Evolutionary conservation across 352 stramenopile species (phyloP), one percentile per base, ranked within the genome.

Genomic region (Pythium rhizo-oryzae): DNA sequence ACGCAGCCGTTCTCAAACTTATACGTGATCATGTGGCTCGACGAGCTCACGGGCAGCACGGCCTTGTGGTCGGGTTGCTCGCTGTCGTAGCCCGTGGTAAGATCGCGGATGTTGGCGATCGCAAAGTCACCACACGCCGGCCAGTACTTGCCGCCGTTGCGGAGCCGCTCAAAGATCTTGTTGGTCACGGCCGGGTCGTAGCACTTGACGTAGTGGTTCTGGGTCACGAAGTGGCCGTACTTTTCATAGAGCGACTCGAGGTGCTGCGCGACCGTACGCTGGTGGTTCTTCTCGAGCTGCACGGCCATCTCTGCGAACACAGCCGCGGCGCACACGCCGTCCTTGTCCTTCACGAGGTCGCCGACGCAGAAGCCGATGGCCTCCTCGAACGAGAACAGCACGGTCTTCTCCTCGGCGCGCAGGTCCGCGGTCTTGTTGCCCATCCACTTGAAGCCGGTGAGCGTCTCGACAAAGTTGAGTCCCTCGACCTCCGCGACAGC

Each of bases 361-460:
- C 97, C 97, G 18, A 98, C 92, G 56, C 94, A 98, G 72, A 99
- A 99, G 23, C 98, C 98, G 64, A 99, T 99, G 18, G 97, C 97
- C 77, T 99, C 98, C 86, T 99, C 98, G 68, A 99, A 99, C 18
- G 91, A 91, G 70, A 99, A 98, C 33, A 99, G 70, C 62, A 99
- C 93, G 23, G 72, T 88, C 70, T 98, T 98, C 52, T 94, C 97
- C 61, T 92, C 75, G 15, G 83, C 71, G 53, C 90, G 80, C 50
- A 97, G 68, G 39, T 96, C 87, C 23, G 64, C 67, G 16, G 89
- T 92, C 69, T 91, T 87, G 80, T 98, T 97, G 44, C 93, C 97
- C 81, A 99, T 99, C 97, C 97, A 99, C 84, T 99, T 99, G 81
- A 99, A 99, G 33, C 98, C 98, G 28, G 98, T 99, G 52, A 99